Evolutionary conservation across 176 grass and related monocot genomes (phyloP), one percentile per base, ranked within the genome.

Genomic region (Avena atlantica): DNA sequence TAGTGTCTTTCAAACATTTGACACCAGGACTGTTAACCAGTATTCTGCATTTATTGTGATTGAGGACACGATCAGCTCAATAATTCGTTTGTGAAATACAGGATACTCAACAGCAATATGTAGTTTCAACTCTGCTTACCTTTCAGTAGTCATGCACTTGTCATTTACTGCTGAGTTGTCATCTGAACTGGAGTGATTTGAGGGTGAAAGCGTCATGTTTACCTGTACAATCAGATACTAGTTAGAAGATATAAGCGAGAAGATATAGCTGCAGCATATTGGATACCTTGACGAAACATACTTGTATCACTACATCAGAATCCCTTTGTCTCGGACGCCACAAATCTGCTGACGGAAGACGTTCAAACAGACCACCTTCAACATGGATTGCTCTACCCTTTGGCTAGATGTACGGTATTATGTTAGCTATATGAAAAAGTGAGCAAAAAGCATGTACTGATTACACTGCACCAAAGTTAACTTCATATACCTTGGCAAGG

Each of bases 301-400:
- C 95, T 72, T 97, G 87, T 90, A 97, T 97, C 85, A 97, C 94
- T 36, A 94, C 95, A 92, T 91, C 92, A 76, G 91, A 91, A 88
- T 97, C 91, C 69, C 92, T 87, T 86, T 86, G 75, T 59, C 89
- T 88, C 57, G 85, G 89, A 88, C 87, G 87, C 86, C 90, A 90
- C 78, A 93, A 82, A 59, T 93, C 95, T 81, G 63, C 56, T 61
- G 95, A 93, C 2, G 95, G 91, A 81, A 97, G 9, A 70, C 92
- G 92, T 79, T 93, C 95, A 16, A 86, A 62, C 42, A 44, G 34
- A 68, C 86, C 86, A 81, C 87, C 88, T 93, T 88, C 89, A 81
- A 95, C 95, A 74, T 82, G 87, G 75, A 97, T 95, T 79, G 92
- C 87, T 90, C 91, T 88, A 89, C 92, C 92, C 80, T 91, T 97